A percentile compares a stretch with the other conserved stretches of the same genome.
Evolutionary conservation across 139 green algal species (phyloP).

Genomic region (Tetraselmis striata): DNA sequence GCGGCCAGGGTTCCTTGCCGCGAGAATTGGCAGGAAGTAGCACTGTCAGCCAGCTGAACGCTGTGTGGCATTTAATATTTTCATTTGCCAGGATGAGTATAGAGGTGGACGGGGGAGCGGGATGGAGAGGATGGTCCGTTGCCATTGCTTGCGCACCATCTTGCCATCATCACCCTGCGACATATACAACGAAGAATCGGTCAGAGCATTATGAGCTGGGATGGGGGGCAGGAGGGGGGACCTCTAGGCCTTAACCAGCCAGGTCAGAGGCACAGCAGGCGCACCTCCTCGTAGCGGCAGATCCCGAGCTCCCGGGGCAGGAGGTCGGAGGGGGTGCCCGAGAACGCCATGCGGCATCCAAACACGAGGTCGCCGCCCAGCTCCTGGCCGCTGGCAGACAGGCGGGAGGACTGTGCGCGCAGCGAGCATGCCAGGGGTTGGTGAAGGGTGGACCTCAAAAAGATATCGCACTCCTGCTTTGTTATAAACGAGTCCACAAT

Average conservation of each 20-base stretch:
- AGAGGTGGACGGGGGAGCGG: not conserved
- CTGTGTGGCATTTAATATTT: no score
- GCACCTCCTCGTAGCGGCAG: not conserved
- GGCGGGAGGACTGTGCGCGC: slow-evolving; percentile 5
- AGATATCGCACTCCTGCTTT: no score
- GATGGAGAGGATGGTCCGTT: not conserved
- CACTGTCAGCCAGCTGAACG: no score
- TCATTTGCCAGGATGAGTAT: no score
- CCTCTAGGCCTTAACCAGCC: not conserved
- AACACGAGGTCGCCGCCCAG: slow-evolving; percentile 26
- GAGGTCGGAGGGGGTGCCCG: slow-evolving; percentile 14
- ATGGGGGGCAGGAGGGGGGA: not conserved
- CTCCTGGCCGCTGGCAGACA: slow-evolving; percentile 23
- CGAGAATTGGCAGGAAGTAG: no score
- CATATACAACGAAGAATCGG: slow-evolving; percentile 3
- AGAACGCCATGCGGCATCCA: slow-evolving; percentile 11
- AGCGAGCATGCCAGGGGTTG: no score
- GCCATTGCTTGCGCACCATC: not conserved
- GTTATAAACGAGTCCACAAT: no score
- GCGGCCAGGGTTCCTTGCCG: no score
- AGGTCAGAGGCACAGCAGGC: not conserved
- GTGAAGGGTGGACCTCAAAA: no score
- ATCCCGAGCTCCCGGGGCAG: slow-evolving; percentile 7
- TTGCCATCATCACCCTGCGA: slow-evolving; percentile 12
- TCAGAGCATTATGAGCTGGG: not conserved